These are phyloP conservation scores for Naganishia sp. DNA, from an alignment of 1,284 basidiomycete species.

Conservation along the genomic window DNA sequence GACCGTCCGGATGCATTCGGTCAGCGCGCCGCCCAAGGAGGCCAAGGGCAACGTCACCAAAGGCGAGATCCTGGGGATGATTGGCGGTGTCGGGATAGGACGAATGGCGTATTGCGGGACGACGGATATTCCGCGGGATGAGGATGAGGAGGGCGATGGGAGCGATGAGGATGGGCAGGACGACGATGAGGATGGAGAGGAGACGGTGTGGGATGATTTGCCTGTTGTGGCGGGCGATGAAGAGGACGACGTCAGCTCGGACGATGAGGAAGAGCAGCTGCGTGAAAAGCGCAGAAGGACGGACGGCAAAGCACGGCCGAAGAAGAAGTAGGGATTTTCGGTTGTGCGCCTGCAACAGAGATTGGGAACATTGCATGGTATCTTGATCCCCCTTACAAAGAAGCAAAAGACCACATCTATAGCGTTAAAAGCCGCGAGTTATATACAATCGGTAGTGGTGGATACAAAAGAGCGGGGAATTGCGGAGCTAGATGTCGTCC, in stretches of 20 bases:
- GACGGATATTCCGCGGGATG: conserved; percentile 56
- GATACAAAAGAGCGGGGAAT: background rate
- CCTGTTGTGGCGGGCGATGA: conserved; percentile 47
- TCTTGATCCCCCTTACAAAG: background rate
- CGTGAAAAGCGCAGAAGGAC: conserved; percentile 44
- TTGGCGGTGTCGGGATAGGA: conserved; percentile 64
- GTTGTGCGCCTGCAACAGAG: too few species aligned
- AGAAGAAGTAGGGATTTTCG: too few species aligned
- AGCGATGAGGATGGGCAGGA: conserved; percentile 16
- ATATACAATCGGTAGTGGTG: conserved; percentile 6
- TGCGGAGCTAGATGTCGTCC: conserved; percentile 69
- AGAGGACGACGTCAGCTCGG: conserved; percentile 53
- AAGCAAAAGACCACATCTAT: conserved; percentile 2
- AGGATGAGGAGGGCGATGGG: conserved; percentile 36
- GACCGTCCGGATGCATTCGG: conserved; percentile 68
- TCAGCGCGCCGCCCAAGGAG: conserved; percentile 60
- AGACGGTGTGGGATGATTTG: conserved; percentile 41
- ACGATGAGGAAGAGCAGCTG: conserved; percentile 56
- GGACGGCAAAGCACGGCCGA: conserved; percentile 25
- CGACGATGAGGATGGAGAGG: conserved; percentile 42
- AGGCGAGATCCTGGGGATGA: conserved; percentile 67
- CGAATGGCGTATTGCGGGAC: conserved; percentile 60
- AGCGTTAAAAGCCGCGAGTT: background rate
- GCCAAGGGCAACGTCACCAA: conserved; percentile 60
- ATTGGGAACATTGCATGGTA: background rate